phyloP scores from a whole-genome alignment of 495 filamentous ascomycete genomes.

The Penicillium simplicissimum region DNA sequence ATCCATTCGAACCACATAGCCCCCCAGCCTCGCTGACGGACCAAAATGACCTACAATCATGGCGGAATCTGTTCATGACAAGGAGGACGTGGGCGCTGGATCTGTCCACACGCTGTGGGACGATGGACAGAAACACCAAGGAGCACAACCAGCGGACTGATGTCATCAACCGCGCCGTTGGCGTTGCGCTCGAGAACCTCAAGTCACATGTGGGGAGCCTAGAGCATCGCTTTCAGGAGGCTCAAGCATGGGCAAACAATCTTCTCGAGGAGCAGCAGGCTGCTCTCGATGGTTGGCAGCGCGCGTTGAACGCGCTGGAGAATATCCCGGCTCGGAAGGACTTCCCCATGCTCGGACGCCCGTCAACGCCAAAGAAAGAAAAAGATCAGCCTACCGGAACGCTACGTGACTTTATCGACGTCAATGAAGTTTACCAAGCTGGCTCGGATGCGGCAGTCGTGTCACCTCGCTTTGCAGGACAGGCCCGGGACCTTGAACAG shows the following conservation, averaged over 20 bases:
- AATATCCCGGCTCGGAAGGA: constrained; percentile 62
- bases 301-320: constrained; percentile 60
- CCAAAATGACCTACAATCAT: constrained; percentile 72
- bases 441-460: constrained; percentile 49
- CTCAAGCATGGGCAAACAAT: constrained; percentile 70
- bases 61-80: constrained; percentile 76
- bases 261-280: constrained; percentile 68
- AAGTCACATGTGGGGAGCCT: constrained; percentile 72
- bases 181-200: constrained; percentile 79
- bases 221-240: constrained; percentile 71
- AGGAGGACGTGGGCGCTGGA: constrained; percentile 73
- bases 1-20: constrained; percentile 55
- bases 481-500: constrained; percentile 52
- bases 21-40: constrained; percentile 75
- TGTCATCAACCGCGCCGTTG: constrained; percentile 69
- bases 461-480: constrained; percentile 53
- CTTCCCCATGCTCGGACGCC: constrained; percentile 52
- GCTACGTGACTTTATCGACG: constrained; percentile 72
- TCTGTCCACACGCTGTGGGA: constrained; percentile 62
- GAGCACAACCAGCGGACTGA: constrained; percentile 64
- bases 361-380: constrained; percentile 44
- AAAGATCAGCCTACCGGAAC: constrained; percentile 44
- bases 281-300: constrained; percentile 67
- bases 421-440: constrained; percentile 63
- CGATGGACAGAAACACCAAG: constrained; percentile 55